Base-by-base conservation (phyloP, 108 stramenopile genomes). In the Schizochytrium sp. region DNA sequence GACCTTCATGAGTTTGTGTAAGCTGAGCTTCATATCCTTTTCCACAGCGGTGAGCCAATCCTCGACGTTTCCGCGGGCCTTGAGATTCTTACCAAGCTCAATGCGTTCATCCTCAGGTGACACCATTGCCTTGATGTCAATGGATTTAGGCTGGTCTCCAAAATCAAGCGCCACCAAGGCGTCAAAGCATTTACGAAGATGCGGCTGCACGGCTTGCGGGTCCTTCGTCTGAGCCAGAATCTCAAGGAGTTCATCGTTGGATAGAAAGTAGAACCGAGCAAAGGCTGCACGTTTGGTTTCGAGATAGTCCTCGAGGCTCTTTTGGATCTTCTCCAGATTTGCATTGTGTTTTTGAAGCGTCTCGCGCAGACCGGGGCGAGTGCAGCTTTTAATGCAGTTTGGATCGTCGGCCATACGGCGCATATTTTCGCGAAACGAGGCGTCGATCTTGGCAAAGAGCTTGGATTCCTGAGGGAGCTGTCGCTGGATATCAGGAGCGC, bases 261-360 rank as follows among this genome's bases (percentile, higher is more conserved):
- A 88, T 29, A 93, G 87, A 83, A 93, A 93, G 72, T 93, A 93
- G 58, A 93, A 93, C 18, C 92, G 71, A 45, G 92, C 89, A 72
- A 93, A 93, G 21, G 83, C 88, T 41, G 45, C 41, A 14, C 92
- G 60, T 48, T 93, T 93, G 41, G 58, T 60, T 57, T 93, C 92
- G 87, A 93, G n/a, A 59, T 90, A 93, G n/a, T 90, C 91, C 16
- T 92, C 91, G 44, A 94, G 91, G 72, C 94, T 90, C 58, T 93
- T 92, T 43, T 92, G 91, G 72, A 93, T 92, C 48, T 90, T 47
- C 18, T 94, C 94, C 41, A 92, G 89, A 25, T 48, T 58, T 18
- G 44, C 76, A 58, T 83, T 87, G 71, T 92, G 87, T 25, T 88
- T 60, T 57, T 90, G 57, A 58, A 94, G 87, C 21, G 48, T 45